A percentile compares a stretch with the other conserved stretches of the same genome.
Evolutionary conservation across 768 basidiomycete species (phyloP).

Genomic region (Tylopilus sp.): DNA sequence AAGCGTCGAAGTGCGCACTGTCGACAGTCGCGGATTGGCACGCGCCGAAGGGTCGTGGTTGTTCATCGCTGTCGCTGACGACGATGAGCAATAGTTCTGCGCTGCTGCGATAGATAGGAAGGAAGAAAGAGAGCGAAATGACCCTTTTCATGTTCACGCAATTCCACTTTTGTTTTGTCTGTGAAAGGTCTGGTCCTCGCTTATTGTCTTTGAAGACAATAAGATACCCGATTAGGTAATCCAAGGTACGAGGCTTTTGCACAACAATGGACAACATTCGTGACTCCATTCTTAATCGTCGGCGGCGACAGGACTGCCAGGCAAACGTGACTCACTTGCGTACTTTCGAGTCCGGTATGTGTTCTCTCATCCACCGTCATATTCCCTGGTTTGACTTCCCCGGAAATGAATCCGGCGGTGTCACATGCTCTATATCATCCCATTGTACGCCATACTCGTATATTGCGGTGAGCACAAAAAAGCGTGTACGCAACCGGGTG

Average conservation of each 20-base stretch:
- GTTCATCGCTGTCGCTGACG: slow-evolving; percentile 31
- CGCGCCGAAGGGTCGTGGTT: slow-evolving; percentile 23
- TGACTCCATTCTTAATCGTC: too few relatives aligned
- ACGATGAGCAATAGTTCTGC: slow-evolving; percentile 21
- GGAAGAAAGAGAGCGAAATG: slow-evolving; percentile 12
- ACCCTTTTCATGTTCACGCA: not conserved
- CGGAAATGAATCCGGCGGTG: too few relatives aligned
- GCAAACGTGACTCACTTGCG: too few relatives aligned
- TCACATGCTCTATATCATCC: too few relatives aligned
- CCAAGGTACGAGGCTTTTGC: slow-evolving; percentile 16
- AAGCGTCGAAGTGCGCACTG: slow-evolving; percentile 15
- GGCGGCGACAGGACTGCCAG: too few relatives aligned
- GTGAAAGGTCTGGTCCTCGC: not conserved
- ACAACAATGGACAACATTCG: slow-evolving; percentile 14
- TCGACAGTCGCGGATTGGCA: slow-evolving; percentile 15
- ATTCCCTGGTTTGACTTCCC: too few relatives aligned
- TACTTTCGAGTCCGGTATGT: too few relatives aligned
- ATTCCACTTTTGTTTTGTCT: slow-evolving; percentile 28
- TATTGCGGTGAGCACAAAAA: too few relatives aligned
- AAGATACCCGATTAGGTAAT: slow-evolving; percentile 14
- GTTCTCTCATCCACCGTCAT: too few relatives aligned
- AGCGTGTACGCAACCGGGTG: too few relatives aligned
- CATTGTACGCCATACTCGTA: too few relatives aligned
- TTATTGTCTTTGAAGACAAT: slow-evolving; percentile 29
- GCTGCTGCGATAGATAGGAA: slow-evolving; percentile 5